These are phyloP conservation scores for Carex scoparia DNA, from an alignment of 176 grass and related monocot species.

Conservation along the genomic window DNA sequence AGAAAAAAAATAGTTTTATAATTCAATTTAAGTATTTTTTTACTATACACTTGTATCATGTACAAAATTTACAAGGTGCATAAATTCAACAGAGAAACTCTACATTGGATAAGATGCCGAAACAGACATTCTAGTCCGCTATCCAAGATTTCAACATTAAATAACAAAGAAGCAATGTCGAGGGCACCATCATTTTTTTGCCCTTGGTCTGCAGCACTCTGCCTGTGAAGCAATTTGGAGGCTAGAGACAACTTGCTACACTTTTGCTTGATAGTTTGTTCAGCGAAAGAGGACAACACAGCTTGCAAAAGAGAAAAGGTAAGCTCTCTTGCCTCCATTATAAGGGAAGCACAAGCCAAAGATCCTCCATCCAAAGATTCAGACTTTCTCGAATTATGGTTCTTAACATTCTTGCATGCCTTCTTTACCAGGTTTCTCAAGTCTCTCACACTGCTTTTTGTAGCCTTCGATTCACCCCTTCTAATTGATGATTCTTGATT, in stretches of 20 bases:
- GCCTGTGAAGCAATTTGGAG: not conserved
- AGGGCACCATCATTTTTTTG: too few species aligned
- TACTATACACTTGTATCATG: not conserved
- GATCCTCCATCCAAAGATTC: conserved; percentile 19
- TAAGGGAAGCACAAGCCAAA: not conserved
- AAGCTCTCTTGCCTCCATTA: conserved; percentile 36
- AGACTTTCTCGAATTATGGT: conserved; percentile 14
- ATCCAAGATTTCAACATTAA: not conserved
- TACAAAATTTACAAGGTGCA: not conserved
- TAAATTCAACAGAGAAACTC: not conserved
- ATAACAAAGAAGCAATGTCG: too few species aligned
- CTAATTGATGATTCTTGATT: conserved; percentile 28
- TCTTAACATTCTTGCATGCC: conserved; percentile 48
- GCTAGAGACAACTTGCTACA: conserved; percentile 25
- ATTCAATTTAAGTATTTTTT: not conserved
- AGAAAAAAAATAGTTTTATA: not conserved
- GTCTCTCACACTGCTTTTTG: conserved; percentile 32
- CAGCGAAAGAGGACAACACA: conserved; percentile 1
- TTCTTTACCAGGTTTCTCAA: conserved; percentile 34
- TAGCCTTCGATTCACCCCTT: conserved; percentile 27
- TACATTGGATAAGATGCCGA: conserved; percentile 20
- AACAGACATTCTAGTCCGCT: conserved; percentile 13
- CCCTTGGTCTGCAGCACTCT: too few species aligned
- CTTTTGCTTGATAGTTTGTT: conserved; percentile 22
- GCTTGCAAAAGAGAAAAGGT: conserved; percentile 32